Conservation (phyloP, 202 grass and related monocot genomes). For the Miscanthus sacchariflorus region DNA sequence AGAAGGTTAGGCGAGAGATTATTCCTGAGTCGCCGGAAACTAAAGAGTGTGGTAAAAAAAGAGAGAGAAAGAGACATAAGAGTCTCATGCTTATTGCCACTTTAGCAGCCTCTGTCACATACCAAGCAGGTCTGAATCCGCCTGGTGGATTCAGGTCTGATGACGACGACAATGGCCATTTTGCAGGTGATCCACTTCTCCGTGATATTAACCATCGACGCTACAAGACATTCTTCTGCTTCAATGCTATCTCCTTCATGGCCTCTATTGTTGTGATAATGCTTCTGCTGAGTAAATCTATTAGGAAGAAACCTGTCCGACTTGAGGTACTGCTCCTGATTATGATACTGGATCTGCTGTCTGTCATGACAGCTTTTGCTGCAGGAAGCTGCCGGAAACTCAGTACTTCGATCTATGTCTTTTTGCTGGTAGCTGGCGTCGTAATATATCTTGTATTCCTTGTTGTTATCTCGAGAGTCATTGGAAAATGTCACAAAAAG, state of each 20-base stretch:
- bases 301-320: conserved; percentile 24
- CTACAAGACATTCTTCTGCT: conserved; percentile 64
- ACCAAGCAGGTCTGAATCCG: conserved; percentile 65
- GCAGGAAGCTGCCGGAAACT: conserved; percentile 54
- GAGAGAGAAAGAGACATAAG: conserved; percentile 42
- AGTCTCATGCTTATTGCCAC: conserved; percentile 65
- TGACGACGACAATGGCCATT: background rate
- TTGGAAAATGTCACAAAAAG: background rate
- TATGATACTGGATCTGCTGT: conserved; percentile 56
- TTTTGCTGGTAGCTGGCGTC: conserved; percentile 32
- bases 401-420: conserved; percentile 49
- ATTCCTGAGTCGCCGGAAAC: background rate
- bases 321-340: conserved; percentile 50
- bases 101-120: conserved; percentile 56
- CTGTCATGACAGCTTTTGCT: conserved; percentile 60
- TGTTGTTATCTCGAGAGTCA: background rate
- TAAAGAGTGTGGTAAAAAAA: background rate
- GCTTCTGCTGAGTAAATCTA: conserved; percentile 53
- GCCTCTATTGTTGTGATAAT: conserved; percentile 62
- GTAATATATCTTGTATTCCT: conserved; percentile 38
- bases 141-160: conserved; percentile 64
- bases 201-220: conserved; percentile 42
- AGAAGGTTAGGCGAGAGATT: background rate
- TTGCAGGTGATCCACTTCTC: conserved; percentile 48
- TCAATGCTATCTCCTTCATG: conserved; percentile 68